Evolutionary conservation across 202 grass and related monocot genomes (phyloP).

Genomic region (Digitaria exilis): DNA sequence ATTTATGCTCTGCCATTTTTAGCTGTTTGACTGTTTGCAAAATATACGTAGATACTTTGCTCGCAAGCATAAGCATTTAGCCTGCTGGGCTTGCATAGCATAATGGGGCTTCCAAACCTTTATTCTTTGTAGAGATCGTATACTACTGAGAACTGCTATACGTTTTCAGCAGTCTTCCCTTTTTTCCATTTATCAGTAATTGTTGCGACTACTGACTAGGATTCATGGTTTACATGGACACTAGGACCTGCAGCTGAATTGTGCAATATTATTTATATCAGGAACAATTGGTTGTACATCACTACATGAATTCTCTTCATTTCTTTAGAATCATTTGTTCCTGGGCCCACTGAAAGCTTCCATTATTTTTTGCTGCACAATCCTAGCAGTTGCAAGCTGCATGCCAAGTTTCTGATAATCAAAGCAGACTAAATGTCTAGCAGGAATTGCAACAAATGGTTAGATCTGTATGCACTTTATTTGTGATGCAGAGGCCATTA

Average conservation of each 20-base stretch:
- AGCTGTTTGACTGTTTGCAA: not conserved
- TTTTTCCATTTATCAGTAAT: not conserved
- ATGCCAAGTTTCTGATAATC: not conserved
- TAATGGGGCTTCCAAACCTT: too few relatives aligned
- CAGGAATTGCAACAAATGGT: not conserved
- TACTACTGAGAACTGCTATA: not conserved
- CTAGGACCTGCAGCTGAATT: not conserved
- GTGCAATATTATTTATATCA: not conserved
- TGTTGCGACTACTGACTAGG: not conserved
- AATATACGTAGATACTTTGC: not conserved
- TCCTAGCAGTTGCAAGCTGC: not conserved
- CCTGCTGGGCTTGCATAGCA: not conserved
- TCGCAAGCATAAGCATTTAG: not conserved
- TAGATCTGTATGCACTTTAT: not conserved
- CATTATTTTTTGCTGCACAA: not conserved
- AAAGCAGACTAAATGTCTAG: not conserved
- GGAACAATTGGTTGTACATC: not conserved
- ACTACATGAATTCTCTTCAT: not conserved
- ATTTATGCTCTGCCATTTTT: not conserved
- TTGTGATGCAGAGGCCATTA: not conserved
- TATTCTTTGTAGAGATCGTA: not conserved
- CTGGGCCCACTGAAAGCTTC: not conserved
- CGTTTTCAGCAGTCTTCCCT: not conserved
- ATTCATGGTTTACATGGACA: not conserved
- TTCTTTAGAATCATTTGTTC: conserved; percentile 1